These are phyloP conservation scores for Rhizopogon sp. DNA, from an alignment of 768 basidiomycete species.

Conservation along the genomic window DNA sequence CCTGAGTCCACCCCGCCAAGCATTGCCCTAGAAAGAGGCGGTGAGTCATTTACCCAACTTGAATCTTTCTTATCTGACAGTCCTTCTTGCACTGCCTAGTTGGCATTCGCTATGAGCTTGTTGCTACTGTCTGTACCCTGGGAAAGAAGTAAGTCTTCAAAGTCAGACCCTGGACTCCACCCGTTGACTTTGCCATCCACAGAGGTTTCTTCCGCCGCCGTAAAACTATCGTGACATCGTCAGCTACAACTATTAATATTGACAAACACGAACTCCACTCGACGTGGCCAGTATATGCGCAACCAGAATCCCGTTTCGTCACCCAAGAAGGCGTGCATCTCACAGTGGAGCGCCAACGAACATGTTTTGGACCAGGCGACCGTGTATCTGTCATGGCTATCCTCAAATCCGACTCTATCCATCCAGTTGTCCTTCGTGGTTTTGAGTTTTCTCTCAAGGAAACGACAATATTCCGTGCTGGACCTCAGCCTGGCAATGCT, in stretches of 20 bases:
- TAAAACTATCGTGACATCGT: constrained; percentile 63
- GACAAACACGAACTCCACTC: constrained; percentile 94
- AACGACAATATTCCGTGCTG: constrained; percentile 67
- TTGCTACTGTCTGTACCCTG: constrained; percentile 81
- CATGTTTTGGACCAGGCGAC: constrained; percentile 87
- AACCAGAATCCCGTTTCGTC: constrained; percentile 65
- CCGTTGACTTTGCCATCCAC: constrained; percentile 6
- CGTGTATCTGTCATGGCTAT: constrained; percentile 67
- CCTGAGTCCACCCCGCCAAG: constrained; percentile 90
- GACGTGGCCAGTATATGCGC: constrained; percentile 87
- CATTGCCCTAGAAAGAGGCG: constrained; percentile 72
- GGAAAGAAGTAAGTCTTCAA: constrained; percentile 65
- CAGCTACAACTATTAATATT: constrained; percentile 69
- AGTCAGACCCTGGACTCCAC: background rate
- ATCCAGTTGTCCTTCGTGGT: constrained; percentile 71
- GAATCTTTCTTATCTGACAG: background rate
- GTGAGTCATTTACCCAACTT: constrained; percentile 28
- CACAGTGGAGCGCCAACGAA: constrained; percentile 66
- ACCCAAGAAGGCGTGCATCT: constrained; percentile 68
- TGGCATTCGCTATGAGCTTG: constrained; percentile 86
- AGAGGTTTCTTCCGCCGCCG: constrained; percentile 83
- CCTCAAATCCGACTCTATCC: constrained; percentile 64
- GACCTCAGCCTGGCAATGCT: constrained; percentile 36
- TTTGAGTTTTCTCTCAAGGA: constrained; percentile 82
- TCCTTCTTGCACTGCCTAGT: constrained; percentile 35